Evolutionary conservation across 2,329 filamentous ascomycete species (phyloP), one percentile per base, ranked within the genome.

Genomic region (Parascedosporium putredinis): DNA sequence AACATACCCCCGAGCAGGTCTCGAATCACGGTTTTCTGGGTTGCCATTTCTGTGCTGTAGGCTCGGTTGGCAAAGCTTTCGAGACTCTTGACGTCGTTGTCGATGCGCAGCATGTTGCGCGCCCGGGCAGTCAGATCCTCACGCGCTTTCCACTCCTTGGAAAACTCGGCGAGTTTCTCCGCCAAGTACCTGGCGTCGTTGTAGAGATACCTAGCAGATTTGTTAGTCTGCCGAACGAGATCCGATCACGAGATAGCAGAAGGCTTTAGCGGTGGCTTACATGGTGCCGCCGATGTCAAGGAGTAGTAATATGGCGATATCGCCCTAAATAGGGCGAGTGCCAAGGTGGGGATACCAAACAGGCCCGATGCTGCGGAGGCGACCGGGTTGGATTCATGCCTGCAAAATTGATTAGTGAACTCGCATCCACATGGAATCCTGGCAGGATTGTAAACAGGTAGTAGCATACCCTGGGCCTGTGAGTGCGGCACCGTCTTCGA

Each of bases 321-420:
- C 3, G 86, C 86, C 46, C 87, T 75, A 63, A 89, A 93, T 66
- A 90, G 79, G n/a, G 86, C 85, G 40, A 93, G 68, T 1, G 83
- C 74, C 16, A 88, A 75, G 1, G 81, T 84, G 1, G 87, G 86
- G 3, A 93, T 67, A 31, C 74, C 75, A 58, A 88, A 88, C 0
- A 93, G 69, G 0, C 82, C 85, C 6, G 77, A 70, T 1, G 83
- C 84, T 4, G 84, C 84, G 10, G 83, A 71, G 1, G 81, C 75
- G 47, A 91, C 79, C 0, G 83, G 75, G 9, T 76, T 73, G 25
- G 67, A 67, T 24, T 74, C 69, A 33, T 66, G 67, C 31, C 58
- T 67, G 55, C 38, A 51, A n/a, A n/a, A 31, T 40, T 14, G 6
- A 6, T 50, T 38, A 49, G 47, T 22, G 6, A 9, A n/a, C n/a